Evolutionary conservation across 768 basidiomycete genomes (phyloP), one percentile per base, ranked within the genome.

Genomic region (Trametes villosa): DNA sequence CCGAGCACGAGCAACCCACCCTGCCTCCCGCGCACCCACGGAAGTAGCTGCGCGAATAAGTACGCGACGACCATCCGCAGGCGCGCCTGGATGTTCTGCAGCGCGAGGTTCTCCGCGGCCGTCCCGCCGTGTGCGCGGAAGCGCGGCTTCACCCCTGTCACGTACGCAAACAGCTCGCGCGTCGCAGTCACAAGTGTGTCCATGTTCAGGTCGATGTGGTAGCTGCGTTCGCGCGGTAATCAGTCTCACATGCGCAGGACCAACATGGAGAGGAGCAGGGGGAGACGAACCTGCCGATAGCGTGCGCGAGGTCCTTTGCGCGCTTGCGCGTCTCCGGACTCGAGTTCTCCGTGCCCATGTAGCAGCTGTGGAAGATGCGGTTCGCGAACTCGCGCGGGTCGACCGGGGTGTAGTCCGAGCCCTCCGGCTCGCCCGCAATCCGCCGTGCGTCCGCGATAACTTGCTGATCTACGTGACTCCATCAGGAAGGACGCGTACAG

Each of bases 271-370:
- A 9, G 8, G 26, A 24, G 18, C 31, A 47, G 15, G 6, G 13
- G 7, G n/a, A n/a, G 5, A 45, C 49, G n/a, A 30, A 93, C 96
- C 92, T 90, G 69, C 96, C 96, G 54, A 99, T 96, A 0, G 93
- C 90, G 38, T 87, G 82, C 7, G 92, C 86, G 4, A 99, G 83
- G 44, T 90, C 86, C 72, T 92, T 96, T 1, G 97, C 97, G 33
- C 97, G 81, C 62, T 81, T 76, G 12, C 94, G 79, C 8, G 97
- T 98, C 67, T 97, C 97, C 0, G 73, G 73, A 60, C 89, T 93
- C 8, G 96, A 98, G 72, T 98, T 96, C 73, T 95, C 92, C 0
- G 97, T 99, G 6, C 96, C 96, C 97, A 99, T 98, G 75, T 96
- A 99, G 74, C 94, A 97, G 0, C 96, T 96, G 73, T 98, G 96